Conservation (phyloP, 2,329 filamentous ascomycete species). For the Parafenestella ontariensis region DNA sequence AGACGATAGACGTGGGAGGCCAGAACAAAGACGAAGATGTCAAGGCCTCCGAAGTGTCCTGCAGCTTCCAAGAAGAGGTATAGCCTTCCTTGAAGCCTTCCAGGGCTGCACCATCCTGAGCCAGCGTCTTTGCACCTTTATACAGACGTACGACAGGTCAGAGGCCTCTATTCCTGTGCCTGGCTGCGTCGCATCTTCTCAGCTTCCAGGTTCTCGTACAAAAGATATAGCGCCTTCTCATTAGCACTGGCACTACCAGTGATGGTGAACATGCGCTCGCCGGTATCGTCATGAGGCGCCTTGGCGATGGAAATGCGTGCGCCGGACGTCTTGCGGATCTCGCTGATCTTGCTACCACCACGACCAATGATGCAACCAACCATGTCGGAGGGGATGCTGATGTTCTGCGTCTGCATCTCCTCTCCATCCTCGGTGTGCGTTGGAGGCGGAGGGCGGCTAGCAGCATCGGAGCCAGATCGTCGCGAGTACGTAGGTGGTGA, state of each 20-base stretch:
- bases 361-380: conserved; percentile 99
- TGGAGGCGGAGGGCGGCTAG: conserved; percentile 75
- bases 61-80: neutral
- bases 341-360: conserved; percentile 94
- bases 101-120: neutral
- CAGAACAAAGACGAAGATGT: conserved; percentile 3
- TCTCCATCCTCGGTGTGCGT: conserved; percentile 96
- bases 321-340: conserved; percentile 95
- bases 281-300: conserved; percentile 94
- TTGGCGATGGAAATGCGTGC: conserved; percentile 98
- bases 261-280: conserved; percentile 99
- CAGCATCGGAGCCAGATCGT: conserved; percentile 83
- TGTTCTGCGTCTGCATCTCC: conserved; percentile 98
- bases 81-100: neutral
- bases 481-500: conserved; percentile 71
- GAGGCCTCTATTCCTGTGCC: conserved; percentile 57
- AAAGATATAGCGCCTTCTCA: conserved; percentile 91
- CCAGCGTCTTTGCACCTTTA: neutral
- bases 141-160: neutral
- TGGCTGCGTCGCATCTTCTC: conserved; percentile 98
- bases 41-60: conserved; percentile 2
- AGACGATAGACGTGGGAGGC: conserved; percentile 4
- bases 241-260: conserved; percentile 94
- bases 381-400: conserved; percentile 99
- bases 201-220: conserved; percentile 98